Evolutionary conservation across 176 grass and related monocot species (phyloP), one percentile per base, ranked within the genome.

Genomic region (Sorghum bicolor): DNA sequence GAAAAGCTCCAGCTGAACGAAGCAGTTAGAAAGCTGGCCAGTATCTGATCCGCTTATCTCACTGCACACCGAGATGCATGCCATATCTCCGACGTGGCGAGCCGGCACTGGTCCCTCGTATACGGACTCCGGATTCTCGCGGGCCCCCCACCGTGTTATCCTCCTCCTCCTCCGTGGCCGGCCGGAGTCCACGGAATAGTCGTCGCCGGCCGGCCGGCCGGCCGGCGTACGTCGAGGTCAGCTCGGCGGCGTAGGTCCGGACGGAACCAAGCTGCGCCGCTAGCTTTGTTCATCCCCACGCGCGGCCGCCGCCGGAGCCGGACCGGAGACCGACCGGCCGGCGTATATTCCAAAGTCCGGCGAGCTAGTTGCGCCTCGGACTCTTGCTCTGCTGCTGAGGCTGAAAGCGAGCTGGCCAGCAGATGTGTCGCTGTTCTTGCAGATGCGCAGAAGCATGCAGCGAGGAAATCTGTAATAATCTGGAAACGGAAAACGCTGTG

Each of bases 161-260:
- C 78, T 75, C 78, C 77, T 67, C 77, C 15, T 20, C 53, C 70
- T 44, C 75, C 85, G 85, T 87, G 78, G 78, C 70, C 4, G 0
- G 36, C 8, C 78, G 4, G 58, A 5, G 29, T 72, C 78, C 85
- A 87, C 45, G 20, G 16, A 29, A 50, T 17, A 8, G 3, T 31
- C 4, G 25, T 31, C 4, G 25, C n/a, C 70, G 41, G 24, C 15
- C 16, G 16, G 11, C 19, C n/a, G n/a, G n/a, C n/a, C 48, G 12
- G 14, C 15, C 16, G 16, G 11, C 19, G 53, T 6, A 17, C 22
- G 53, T 9, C 38, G 40, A 72, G 2, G 70, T 39, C 33, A 0
- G 7, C 53, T n/a, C 10, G 38, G 1, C 12, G n/a, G 38, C 22
- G 38, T 44, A 43, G 69, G 37, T 1, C 39, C 70, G 40, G 8